A percentile compares a stretch with the other conserved stretches of the same genome.
Conservation (phyloP, 164 flowering plant species). For the Umbilicus rupestris region DNA sequence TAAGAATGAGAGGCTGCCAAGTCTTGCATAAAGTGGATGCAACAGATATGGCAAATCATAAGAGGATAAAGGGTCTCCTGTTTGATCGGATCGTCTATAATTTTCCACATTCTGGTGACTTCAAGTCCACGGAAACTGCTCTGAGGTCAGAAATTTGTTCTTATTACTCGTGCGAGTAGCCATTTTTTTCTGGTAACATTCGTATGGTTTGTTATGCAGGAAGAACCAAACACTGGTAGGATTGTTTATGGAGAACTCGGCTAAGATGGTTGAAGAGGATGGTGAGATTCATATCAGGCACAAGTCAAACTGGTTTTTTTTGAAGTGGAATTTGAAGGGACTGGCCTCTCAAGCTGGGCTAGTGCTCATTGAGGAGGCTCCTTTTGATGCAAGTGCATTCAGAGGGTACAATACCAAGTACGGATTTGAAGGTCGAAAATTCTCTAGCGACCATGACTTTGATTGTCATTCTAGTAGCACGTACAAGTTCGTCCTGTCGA, state of each 20-base stretch:
- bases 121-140: background rate
- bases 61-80: background rate
- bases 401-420: constrained; percentile 18
- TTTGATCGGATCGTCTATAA: constrained; percentile 11
- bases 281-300: constrained; percentile 21
- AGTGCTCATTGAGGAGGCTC: constrained; percentile 5
- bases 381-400: constrained; percentile 12
- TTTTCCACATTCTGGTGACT: constrained; percentile 10
- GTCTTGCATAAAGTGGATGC: constrained; percentile 8
- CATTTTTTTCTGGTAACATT: background rate
- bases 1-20: constrained; percentile 8
- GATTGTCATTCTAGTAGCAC: constrained; percentile 19
- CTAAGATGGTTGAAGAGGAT: constrained; percentile 11
- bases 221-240: constrained; percentile 16
- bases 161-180: background rate
- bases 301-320: constrained; percentile 11
- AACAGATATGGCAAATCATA: constrained; percentile 1
- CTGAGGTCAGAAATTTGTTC: background rate
- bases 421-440: constrained; percentile 14
- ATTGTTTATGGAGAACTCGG: constrained; percentile 18
- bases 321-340: constrained; percentile 12
- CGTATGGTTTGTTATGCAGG: constrained; percentile 9
- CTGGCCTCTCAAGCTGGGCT: constrained; percentile 16
- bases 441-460: constrained; percentile 9
- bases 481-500: constrained; percentile 11